A percentile compares a stretch with the other conserved stretches of the same genome.
Conservation (phyloP, 345 rosid species). For the Euphorbia lathyris region DNA sequence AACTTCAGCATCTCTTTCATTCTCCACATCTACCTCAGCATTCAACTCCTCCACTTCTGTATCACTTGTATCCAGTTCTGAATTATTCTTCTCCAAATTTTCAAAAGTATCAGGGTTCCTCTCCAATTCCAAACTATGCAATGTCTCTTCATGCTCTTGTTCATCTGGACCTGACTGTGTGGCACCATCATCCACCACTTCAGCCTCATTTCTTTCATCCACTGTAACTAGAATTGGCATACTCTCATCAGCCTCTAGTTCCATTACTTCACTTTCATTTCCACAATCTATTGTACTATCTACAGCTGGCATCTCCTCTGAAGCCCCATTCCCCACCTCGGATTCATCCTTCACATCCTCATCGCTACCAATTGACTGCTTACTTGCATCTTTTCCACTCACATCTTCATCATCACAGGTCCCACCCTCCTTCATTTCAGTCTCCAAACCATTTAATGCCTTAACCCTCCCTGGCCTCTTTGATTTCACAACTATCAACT, state of each 20-base stretch:
- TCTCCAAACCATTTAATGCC: constrained; percentile 15
- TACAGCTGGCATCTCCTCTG: neutral
- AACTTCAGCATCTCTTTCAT: constrained; percentile 25
- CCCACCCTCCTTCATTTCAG: constrained; percentile 31
- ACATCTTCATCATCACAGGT: constrained; percentile 20
- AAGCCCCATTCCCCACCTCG: neutral
- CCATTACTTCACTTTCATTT: neutral
- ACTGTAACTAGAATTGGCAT: constrained; percentile 16
- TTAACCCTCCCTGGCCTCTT: constrained; percentile 30
- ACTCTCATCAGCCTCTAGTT: constrained; percentile 13
- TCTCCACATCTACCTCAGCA: constrained; percentile 10
- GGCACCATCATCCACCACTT: constrained; percentile 21
- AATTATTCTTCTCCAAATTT: constrained; percentile 20
- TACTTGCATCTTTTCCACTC: constrained; percentile 6
- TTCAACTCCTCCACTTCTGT: constrained; percentile 16
- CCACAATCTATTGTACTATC: neutral
- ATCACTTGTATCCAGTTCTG: neutral
- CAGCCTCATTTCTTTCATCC: constrained; percentile 23
- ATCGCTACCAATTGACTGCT: neutral
- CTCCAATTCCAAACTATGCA: constrained; percentile 25
- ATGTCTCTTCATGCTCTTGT: constrained; percentile 26
- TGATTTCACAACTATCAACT: constrained; percentile 16
- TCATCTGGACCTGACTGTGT: constrained; percentile 22
- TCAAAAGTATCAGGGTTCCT: constrained; percentile 26
- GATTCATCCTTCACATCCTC: constrained; percentile 17